Conservation (phyloP, 176 grass and related monocot species). For the Phyllostachys edulis region DNA sequence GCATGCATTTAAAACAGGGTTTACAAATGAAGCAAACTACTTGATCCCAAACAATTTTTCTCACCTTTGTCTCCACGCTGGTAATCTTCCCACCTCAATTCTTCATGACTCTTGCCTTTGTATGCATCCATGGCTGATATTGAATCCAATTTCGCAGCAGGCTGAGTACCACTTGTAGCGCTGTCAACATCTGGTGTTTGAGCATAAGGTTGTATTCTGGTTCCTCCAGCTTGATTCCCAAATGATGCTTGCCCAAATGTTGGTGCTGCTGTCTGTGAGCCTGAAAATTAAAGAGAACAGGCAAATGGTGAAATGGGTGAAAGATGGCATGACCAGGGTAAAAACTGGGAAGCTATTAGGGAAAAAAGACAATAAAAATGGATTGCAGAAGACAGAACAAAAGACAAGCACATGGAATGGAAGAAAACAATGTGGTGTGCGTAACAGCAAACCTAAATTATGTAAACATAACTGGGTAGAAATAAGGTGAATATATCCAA, state of each 20-base stretch:
- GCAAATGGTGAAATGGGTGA: conserved; percentile 17
- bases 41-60: conserved; percentile 1
- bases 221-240: conserved; percentile 72
- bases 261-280: conserved; percentile 59
- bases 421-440: conserved; percentile 7
- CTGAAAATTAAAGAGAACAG: conserved; percentile 46
- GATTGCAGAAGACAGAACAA: background rate
- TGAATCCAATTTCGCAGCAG: conserved; percentile 77
- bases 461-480: conserved; percentile 13
- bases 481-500: conserved; percentile 22
- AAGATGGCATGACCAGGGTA: background rate
- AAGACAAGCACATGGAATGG: conserved; percentile 23
- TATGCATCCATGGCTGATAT: conserved; percentile 93
- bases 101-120: conserved; percentile 97
- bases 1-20: background rate
- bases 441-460: conserved; percentile 22
- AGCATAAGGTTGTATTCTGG: conserved; percentile 61
- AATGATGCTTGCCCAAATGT: conserved; percentile 70
- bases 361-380: background rate
- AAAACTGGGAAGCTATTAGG: background rate
- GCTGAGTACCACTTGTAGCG: conserved; percentile 39
- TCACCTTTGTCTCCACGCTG: conserved; percentile 86
- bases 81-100: conserved; percentile 92
- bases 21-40: conserved; percentile 15
- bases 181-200: conserved; percentile 75